Base-by-base conservation (phyloP, 768 basidiomycete species). In the Pulveroboletus sp. region DNA sequence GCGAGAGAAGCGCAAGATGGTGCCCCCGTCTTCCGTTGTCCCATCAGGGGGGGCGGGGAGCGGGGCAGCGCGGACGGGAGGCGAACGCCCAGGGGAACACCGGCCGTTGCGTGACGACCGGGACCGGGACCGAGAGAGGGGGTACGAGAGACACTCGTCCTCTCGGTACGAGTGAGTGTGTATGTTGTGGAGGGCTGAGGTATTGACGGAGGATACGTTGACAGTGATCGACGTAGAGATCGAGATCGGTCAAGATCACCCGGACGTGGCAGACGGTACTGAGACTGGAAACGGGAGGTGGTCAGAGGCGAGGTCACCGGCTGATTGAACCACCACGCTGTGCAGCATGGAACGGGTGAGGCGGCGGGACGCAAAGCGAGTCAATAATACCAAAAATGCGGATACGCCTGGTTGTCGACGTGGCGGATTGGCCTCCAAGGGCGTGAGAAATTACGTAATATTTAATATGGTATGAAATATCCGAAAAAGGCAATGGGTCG, bases 1-100 rank as follows among this genome's bases (percentile, higher is more conserved):
- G 46, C 85, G 93, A 52, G 86, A 89, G 68, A 89, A 88, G 71
- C 76, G 76, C 52, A 83, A 86, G 63, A 83, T 81, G 65, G 75
- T 70, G 55, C 77, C 76, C 36, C 76, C 80, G 50, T 69, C 75
- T 42, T 55, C 63, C 9, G 58, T 47, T 24, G 60, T 70, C 27
- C 72, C 73, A 30, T 59, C 73, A 27, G 65, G 71, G 28, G 63
- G 72, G 37, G 66, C 68, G 5, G 59, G 71, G 40, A 62, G 70
- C 50, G 66, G 72, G 33, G 51, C 75, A 43, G 63, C 73, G 27
- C 78, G 76, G 17, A 58, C 73, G 7, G 65, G 70, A 17, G 68
- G 74, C 14, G 73, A 74, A 14, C 69, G 78, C 43, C 70, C 73
- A 43, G 68, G 75, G 37, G 78, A 83, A 51, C 78, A 80, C 66